These are phyloP conservation scores for Penicillium palitans DNA, from an alignment of 2,329 filamentous ascomycete genomes.

Conservation along the genomic window DNA sequence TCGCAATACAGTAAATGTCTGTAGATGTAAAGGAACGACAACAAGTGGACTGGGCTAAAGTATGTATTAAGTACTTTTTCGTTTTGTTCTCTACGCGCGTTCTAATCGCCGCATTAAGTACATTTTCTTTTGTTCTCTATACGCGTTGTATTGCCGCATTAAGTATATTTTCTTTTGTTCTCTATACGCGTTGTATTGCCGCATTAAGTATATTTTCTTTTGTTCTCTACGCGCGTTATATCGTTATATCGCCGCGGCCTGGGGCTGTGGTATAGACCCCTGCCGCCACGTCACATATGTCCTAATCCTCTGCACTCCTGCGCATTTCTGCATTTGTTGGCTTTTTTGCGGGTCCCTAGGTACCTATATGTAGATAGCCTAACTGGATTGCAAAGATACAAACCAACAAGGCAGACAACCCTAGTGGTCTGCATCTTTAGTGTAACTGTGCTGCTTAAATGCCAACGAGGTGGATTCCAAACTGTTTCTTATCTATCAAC, in stretches of 20 bases:
- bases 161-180: not conserved
- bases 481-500: not conserved
- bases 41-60: no score
- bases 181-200: not conserved
- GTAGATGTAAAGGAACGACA: not conserved
- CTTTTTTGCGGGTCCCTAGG: not conserved
- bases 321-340: not conserved
- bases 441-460: not conserved
- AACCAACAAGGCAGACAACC: not conserved
- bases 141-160: no score
- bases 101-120: no score
- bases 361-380: no score
- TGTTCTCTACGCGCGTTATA: not conserved
- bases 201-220: no score
- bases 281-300: not conserved
- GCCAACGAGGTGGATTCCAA: not conserved
- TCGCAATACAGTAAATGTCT: not conserved
- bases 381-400: not conserved
- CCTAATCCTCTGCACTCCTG: not conserved
- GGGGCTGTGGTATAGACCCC: not conserved
- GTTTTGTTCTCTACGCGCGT: not conserved
- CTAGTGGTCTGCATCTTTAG: not conserved
- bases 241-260: no score
- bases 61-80: accelerated
- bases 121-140: not conserved